Evolutionary conservation across 495 filamentous ascomycete species (phyloP).

Genomic region (Hypoxylon perforatum): DNA sequence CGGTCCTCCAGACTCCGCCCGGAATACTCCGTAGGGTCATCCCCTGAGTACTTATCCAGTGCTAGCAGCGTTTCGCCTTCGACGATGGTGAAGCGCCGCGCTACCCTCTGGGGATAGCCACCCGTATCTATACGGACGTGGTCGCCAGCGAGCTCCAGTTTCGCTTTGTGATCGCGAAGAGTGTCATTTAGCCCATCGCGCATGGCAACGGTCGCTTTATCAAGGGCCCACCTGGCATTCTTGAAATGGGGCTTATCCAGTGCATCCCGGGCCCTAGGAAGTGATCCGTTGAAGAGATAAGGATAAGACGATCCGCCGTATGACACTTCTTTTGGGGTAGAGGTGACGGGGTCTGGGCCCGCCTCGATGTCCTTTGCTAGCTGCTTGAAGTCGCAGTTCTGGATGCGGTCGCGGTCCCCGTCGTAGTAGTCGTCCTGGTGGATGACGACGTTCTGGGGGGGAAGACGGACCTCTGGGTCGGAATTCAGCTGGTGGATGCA

Average conservation of each 20-base stretch:
- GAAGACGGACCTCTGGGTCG: background rate
- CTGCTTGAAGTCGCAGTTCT: slow-evolving; percentile 5
- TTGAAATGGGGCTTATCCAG: no score
- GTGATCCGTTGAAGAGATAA: no score
- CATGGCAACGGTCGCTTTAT: background rate
- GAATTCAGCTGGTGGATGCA: background rate
- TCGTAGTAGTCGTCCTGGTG: slow-evolving; percentile 19
- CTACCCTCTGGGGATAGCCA: background rate
- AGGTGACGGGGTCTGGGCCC: background rate
- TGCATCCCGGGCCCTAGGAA: no score
- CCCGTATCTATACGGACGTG: no score
- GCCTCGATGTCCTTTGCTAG: slow-evolving; percentile 10
- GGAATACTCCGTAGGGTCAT: background rate
- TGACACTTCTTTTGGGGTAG: no score
- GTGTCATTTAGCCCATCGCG: background rate
- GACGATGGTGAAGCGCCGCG: background rate
- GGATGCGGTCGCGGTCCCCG: slow-evolving; percentile 12
- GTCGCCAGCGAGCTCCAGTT: no score
- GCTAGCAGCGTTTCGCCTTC: slow-evolving; percentile 12
- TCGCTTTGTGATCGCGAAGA: no score
- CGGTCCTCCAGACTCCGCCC: slow-evolving; percentile 7
- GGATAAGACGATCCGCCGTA: no score
- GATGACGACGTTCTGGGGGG: slow-evolving; percentile 5
- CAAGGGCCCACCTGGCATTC: no score
- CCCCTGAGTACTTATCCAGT: background rate